These are phyloP conservation scores for Clarireedia monteithiana DNA, from an alignment of 2,329 filamentous ascomycete species.

Conservation along the genomic window DNA sequence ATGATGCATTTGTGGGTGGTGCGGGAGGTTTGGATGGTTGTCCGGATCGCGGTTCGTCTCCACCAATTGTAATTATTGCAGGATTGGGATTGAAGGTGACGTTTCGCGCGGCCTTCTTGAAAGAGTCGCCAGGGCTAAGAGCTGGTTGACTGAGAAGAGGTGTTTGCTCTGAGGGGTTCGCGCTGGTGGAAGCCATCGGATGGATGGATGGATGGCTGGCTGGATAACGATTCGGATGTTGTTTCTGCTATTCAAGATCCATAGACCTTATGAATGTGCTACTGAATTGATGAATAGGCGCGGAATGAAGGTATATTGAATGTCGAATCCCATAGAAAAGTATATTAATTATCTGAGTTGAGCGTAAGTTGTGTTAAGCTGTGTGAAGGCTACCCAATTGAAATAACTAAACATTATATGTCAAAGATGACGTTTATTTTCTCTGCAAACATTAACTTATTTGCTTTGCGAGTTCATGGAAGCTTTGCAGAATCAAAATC, in stretches of 20 bases:
- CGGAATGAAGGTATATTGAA: no score
- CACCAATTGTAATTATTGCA: constrained; percentile 51
- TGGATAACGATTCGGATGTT: not conserved
- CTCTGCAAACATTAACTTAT: not conserved
- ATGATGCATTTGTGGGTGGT: constrained; percentile 25
- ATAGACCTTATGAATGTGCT: not conserved
- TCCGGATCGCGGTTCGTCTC: constrained; percentile 4
- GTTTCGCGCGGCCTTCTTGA: constrained; percentile 34
- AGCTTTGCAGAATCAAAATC: not conserved
- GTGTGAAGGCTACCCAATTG: no score
- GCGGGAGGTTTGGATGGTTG: not conserved
- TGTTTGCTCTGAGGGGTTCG: constrained; percentile 4
- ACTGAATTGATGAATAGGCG: not conserved
- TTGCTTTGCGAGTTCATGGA: not conserved
- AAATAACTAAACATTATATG: not conserved
- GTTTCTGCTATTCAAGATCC: not conserved
- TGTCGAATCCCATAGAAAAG: no score
- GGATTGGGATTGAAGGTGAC: constrained; percentile 73
- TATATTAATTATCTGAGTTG: no score
- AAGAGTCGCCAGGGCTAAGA: not conserved
- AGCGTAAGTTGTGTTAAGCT: no score
- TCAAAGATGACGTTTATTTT: constrained; percentile 8
- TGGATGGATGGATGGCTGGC: not conserved
- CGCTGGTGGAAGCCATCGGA: constrained; percentile 2
- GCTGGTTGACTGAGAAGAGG: constrained; percentile 1